Base-by-base conservation (phyloP, 2,329 filamentous ascomycete species). In the Phialemoniopsis sp. region DNA sequence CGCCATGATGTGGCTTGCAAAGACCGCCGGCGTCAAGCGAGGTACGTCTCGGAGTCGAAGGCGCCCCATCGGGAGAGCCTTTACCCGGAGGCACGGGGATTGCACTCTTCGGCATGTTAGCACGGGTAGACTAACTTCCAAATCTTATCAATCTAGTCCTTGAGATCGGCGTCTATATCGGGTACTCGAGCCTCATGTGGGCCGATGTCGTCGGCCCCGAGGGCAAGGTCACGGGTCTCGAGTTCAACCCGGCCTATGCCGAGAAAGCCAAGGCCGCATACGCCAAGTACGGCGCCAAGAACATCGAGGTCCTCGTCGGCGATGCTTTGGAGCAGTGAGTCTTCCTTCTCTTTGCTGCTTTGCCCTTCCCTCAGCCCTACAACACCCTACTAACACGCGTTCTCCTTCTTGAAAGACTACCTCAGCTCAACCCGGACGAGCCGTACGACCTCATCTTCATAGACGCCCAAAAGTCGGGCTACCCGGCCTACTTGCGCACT, bases 361-460 rank as follows among this genome's bases (percentile, higher is more conserved):
- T 2, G 13, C 29, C 5, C 15, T 13, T 36, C 17, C 32, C 10
- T 28, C 15, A 13, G 4, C 17, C 21, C 14, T 15, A 3, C 3
- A 16, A 10, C 12, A 19, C n/a, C 21, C 6, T 36, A 18, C 21
- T n/a, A n/a, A n/a, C n/a, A n/a, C n/a, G n/a, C n/a, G n/a, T 13
- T 21, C 8, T 14, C 13, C 5, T 15, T 16, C 12, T 18, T 2
- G 7, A 32, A 17, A 64, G 62, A 3, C 55, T 66, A 9, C 48
- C 53, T 7, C 40, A 48, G n/a, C 57, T 62, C 4, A 46, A 64
- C 43, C 47, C 56, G 41, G 40, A 53, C 29, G 54, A 66, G 47
- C 68, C 73, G 4, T 78, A 72, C 46, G 73, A 77, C 52, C 55
- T 76, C 33, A 62, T 76, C 51, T 77, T 77, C 51, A 64, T 76